Base-by-base conservation (phyloP, 768 basidiomycete genomes). In the Lactifluus rugatus region DNA sequence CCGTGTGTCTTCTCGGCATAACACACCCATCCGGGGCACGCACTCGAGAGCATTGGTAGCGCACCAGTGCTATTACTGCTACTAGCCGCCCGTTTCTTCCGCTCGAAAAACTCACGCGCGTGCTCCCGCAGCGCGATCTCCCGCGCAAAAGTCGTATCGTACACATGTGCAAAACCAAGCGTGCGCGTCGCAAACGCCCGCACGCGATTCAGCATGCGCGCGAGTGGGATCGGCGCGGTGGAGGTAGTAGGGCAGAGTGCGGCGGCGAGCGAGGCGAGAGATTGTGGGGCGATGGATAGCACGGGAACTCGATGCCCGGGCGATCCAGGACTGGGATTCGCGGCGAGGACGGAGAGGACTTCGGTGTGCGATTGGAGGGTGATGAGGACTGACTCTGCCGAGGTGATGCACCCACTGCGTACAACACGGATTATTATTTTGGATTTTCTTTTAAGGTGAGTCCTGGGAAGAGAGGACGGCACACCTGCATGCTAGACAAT, bases 1-100 rank as follows among this genome's bases (percentile, higher is more conserved):
- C 85, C 78, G 66, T 96, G 95, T 1, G 95, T 85, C 75, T 99
- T 99, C 72, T 99, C 96, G 17, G 93, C 95, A 70, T 98, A 98
- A 69, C 96, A 99, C 57, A 99, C 88, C 96, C 96, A 98, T 16
- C 96, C 96, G 0, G 96, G 96, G 73, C 96, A 98, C 16, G 96
- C 92, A 65, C 92, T 93, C 4, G 93, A 86, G 25, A 99, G 75
- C 84, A 99, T 93, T 0, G 96, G 96, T 26, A 97, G 71, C 54
- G 74, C 73, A 0, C 71, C 70, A 2, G 60, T 55, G 2, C 25
- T 55, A 31, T 17, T 9, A 14, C 69, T 66, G 6, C 63, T 54
- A 2, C 67, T 66, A n/a, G 62, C 61, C 11, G 47, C 45, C 37
- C 71, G 66, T 39, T 71, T 68, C 66, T 76, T 80, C 37, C 59